Base-by-base conservation (phyloP, 1,139 yeast genomes). In the Suhomyces maxii region DNA sequence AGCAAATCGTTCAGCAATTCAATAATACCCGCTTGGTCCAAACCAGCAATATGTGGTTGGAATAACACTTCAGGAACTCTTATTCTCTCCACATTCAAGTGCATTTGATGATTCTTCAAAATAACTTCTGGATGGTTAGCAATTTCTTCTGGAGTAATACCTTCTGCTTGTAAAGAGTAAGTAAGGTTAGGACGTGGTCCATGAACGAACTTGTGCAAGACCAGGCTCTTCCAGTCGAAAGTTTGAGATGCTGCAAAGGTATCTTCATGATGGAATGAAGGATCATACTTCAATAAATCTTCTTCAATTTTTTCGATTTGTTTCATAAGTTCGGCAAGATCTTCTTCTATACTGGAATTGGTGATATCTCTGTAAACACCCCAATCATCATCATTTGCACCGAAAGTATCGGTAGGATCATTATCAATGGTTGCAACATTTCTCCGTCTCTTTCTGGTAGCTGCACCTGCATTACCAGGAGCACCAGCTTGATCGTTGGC, bases 301-400 rank as follows among this genome's bases (percentile, higher is more conserved):
- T 80, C 85, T 65, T 91, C 98, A 31, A 93, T 59, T 26, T 77
- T 76, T 18, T 80, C 68, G 34, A 91, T 77, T 39, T 73, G 71
- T 36, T 77, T 81, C 47, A 82, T 81, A 53, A 85, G 88, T 44
- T 82, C 87, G 47, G 86, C 95, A 49, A 84, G 81, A 44, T 85
- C 84, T 54, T 84, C 91, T 45, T 80, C 83, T 53, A 89, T 86
- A 25, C 84, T 84, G 11, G 78, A 84, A 52, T 82, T 83, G 18
- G 90, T 82, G 43, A 90, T 86, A 58, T 89, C 95, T 57, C 95
- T 79, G 63, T 93, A 93, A 23, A 90, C 83, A 36, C 87, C 81
- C 98, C 98, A 93, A 64, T 93, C 99, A 46, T 88, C 96, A 61
- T 93, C 99, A 59, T 90, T 86, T 4, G 97, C 93, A 49, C 98